These are phyloP conservation scores for Wallacemonas sp. DNA, from an alignment of 208 protist genomes.

Conservation along the genomic window DNA sequence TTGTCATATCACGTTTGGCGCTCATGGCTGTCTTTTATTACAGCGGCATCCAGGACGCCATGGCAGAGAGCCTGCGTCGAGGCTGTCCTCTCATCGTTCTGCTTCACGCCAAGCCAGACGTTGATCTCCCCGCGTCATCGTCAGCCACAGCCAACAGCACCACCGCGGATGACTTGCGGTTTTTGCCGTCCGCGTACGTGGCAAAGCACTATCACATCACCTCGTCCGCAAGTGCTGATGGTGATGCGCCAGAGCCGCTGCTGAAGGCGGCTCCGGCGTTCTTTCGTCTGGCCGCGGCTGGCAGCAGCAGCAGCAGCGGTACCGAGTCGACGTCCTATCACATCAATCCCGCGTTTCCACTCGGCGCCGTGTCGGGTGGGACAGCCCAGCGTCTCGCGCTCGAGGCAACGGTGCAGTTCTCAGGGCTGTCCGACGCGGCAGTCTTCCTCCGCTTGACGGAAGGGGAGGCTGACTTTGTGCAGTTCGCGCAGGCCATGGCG, in stretches of 20 bases:
- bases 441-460: conserved; percentile 57
- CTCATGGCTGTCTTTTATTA: too few relatives aligned
- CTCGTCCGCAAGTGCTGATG: neutral
- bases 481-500: conserved; percentile 43
- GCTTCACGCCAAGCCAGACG: conserved; percentile 22
- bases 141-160: neutral
- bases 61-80: conserved; percentile 27
- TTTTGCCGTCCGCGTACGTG: neutral
- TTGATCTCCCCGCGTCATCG: neutral
- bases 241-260: neutral
- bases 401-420: conserved; percentile 32
- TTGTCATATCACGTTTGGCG: conserved; percentile 22
- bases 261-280: neutral
- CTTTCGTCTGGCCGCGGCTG: neutral
- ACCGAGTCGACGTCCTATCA: neutral
- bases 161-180: neutral
- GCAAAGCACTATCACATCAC: neutral
- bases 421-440: conserved; percentile 29
- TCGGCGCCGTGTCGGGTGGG: conserved; percentile 35
- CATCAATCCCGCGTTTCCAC: conserved; percentile 19
- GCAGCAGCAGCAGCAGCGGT: neutral
- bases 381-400: conserved; percentile 49
- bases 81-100: conserved; percentile 37
- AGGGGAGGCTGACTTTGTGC: conserved; percentile 39
- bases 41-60: conserved; percentile 46